Evolutionary conservation across 495 filamentous ascomycete species (phyloP).

Genomic region (Thozetella sp.): DNA sequence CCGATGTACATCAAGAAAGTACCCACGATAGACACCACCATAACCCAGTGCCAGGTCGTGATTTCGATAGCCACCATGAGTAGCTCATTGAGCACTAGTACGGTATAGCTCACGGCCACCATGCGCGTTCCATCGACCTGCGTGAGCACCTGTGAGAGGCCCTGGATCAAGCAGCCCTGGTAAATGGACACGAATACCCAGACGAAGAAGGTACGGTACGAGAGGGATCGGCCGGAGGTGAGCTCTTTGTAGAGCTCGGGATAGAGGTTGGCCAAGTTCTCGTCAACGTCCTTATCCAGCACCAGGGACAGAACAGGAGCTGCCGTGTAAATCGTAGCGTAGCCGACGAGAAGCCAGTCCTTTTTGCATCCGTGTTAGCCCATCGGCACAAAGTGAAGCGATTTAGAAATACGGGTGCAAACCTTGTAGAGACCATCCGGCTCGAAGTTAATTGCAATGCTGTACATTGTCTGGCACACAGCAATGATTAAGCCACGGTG

Average conservation of each 20-base stretch:
- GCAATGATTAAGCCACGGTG: slow-evolving; percentile 94
- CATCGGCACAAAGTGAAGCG: neutral
- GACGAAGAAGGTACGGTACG: slow-evolving; percentile 91
- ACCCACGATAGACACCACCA: slow-evolving; percentile 82
- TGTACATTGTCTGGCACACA: slow-evolving; percentile 97
- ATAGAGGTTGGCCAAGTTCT: slow-evolving; percentile 89
- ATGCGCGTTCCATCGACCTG: slow-evolving; percentile 71
- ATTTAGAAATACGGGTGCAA: slow-evolving; percentile 8
- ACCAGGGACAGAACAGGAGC: slow-evolving; percentile 94
- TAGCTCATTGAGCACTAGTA: slow-evolving; percentile 91
- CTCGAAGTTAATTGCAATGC: slow-evolving; percentile 86
- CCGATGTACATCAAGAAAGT: slow-evolving; percentile 80
- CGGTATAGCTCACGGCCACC: slow-evolving; percentile 90
- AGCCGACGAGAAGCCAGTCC: slow-evolving; percentile 97
- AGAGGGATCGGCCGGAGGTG: slow-evolving; percentile 79
- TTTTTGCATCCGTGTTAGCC: slow-evolving; percentile 32
- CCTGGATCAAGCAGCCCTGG: slow-evolving; percentile 93
- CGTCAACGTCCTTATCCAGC: slow-evolving; percentile 92
- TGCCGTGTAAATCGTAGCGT: slow-evolving; percentile 96
- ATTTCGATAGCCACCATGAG: slow-evolving; percentile 96
- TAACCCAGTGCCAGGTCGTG: slow-evolving; percentile 95
- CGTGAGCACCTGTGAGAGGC: slow-evolving; percentile 83
- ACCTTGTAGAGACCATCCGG: slow-evolving; percentile 89
- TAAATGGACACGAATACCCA: slow-evolving; percentile 97
- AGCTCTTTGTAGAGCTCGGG: slow-evolving; percentile 98